Conservation (phyloP, 495 filamentous ascomycete species). For the Stereocaulon alpinum region DNA sequence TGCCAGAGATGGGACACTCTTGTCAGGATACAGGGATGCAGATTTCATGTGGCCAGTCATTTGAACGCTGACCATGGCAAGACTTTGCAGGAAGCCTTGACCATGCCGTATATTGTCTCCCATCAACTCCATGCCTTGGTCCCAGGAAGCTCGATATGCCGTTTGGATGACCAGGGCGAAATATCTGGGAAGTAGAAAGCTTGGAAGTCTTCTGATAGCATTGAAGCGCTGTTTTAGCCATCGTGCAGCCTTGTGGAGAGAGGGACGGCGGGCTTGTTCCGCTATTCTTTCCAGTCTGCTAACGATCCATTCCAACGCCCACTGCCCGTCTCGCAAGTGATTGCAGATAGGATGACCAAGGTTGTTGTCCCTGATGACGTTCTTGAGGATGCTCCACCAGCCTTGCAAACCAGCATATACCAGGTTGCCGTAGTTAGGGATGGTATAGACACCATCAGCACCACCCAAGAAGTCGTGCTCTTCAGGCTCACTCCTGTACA, state of each 20-base stretch:
- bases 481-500: conserved; percentile 89
- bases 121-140: conserved; percentile 68
- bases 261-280: conserved; percentile 45
- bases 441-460: conserved; percentile 74
- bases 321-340: conserved; percentile 82
- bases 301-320: conserved; percentile 86
- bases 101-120: conserved; percentile 63
- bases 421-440: conserved; percentile 71
- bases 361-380: conserved; percentile 80
- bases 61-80: conserved; percentile 84
- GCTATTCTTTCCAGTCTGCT: conserved; percentile 65
- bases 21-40: conserved; percentile 78
- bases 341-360: conserved; percentile 88
- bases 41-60: conserved; percentile 81
- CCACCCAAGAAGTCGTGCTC: conserved; percentile 72
- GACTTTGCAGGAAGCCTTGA: conserved; percentile 72
- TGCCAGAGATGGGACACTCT: conserved; percentile 74
- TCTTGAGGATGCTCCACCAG: conserved; percentile 90
- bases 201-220: conserved; percentile 71
- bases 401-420: conserved; percentile 96
- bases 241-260: conserved; percentile 50
- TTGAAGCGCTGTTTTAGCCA: conserved; percentile 83
- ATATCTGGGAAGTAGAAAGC: conserved; percentile 82
- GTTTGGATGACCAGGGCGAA: conserved; percentile 83
- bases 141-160: conserved; percentile 73